Base-by-base conservation (phyloP, 1,284 basidiomycete genomes). In the Marasmius tenuissimus region DNA sequence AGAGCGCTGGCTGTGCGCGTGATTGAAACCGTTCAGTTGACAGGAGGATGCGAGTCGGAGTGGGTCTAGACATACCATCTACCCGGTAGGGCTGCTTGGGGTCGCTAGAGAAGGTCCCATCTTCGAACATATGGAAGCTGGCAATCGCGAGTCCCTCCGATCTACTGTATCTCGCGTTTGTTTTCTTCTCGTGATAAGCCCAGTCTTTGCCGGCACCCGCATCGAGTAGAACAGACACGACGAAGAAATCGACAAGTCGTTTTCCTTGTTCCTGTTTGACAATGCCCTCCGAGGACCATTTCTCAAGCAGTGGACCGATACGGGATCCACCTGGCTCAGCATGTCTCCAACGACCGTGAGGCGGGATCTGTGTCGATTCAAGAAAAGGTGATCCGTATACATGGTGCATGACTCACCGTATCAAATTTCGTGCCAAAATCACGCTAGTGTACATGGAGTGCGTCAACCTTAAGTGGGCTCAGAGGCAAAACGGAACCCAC, bases 111-210 rank as follows among this genome's bases (percentile, higher is more conserved):
- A 97, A 98, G 57, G 94, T 75, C 0, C 96, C 96, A 5, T 79
- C 73, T 56, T 84, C 75, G 68, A 97, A 98, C 94, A 98, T 97
- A 71, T 94, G 87, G 54, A 94, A 78, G 68, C 92, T 94, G 0
- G 95, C 96, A 4, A 98, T 90, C 0, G 91, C 96, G n/a, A 98
- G 79, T 0, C 96, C 96, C 72, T 98, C 96, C 1, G 91, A 94
- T 53, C 96, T 79, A 18, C 81, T 78, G 70, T 93, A 96, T 9
- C 76, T 78, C 69, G 83, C 76, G 0, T 84, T 86, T 0, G 85
- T 85, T 0, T 70, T 72, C 10, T 78, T 75, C 67, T 97, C 95
- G 11, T 77, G 81, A 73, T 92, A 98, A 14, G 75, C 76, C 96
- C 96, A 98, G 16, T 76, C 73, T 64, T 88, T 89, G 0, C 96